Conservation (phyloP, 2,329 filamentous ascomycete genomes). For the Drechslera avenae region DNA sequence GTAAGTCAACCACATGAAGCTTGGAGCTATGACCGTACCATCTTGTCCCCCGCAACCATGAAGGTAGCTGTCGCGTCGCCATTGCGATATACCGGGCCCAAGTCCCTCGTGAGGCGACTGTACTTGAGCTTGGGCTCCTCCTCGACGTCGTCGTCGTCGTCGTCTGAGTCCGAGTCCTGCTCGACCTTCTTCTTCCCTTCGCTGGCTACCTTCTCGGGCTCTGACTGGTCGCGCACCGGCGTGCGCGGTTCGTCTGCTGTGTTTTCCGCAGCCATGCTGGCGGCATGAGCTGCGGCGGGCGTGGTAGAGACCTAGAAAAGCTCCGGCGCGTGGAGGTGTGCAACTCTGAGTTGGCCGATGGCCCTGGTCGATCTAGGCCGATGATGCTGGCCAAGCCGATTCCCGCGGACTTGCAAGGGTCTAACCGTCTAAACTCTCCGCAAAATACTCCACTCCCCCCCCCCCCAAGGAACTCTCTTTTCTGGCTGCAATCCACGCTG, state of each 20-base stretch:
- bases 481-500: background rate
- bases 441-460: conserved; percentile 12
- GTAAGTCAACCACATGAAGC: conserved; percentile 10
- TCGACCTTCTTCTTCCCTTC: conserved; percentile 29
- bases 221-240: conserved; percentile 13
- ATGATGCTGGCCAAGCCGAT: conserved; percentile 38
- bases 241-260: conserved; percentile 49
- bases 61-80: conserved; percentile 94
- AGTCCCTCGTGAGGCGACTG: conserved; percentile 78
- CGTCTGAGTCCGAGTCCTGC: conserved; percentile 47
- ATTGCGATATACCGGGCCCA: conserved; percentile 85
- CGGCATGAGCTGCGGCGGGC: conserved; percentile 45
- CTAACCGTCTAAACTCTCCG: conserved; percentile 14
- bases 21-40: conserved; percentile 64
- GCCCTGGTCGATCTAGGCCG: conserved; percentile 27
- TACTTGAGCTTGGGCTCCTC: conserved; percentile 96
- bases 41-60: conserved; percentile 91
- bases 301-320: conserved; percentile 21
- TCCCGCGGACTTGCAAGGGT: conserved; percentile 19
- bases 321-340: conserved; percentile 27
- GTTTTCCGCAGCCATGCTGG: conserved; percentile 49
- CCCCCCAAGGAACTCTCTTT: background rate
- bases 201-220: conserved; percentile 25
- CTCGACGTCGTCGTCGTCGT: conserved; percentile 82
- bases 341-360: conserved; percentile 22